A percentile compares a stretch with the other conserved stretches of the same genome.
Evolutionary conservation across 1,284 basidiomycete genomes (phyloP).

Genomic region (Trichosporon sp.): DNA sequence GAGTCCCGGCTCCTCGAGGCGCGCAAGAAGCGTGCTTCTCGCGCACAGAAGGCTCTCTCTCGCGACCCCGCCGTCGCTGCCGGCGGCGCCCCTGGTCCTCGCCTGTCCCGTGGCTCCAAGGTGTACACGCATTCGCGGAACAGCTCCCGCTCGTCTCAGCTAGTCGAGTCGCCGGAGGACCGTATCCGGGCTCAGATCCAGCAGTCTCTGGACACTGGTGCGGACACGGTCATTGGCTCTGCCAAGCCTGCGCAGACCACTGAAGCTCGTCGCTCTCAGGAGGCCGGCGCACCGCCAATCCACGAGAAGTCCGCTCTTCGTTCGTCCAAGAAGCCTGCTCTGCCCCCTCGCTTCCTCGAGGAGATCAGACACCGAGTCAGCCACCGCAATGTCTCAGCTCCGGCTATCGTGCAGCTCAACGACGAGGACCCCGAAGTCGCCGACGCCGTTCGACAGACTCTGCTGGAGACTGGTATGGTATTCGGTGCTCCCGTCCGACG

Average conservation of each 20-base stretch:
- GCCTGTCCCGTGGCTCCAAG: background rate
- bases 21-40: background rate
- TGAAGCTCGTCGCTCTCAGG: background rate
- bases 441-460: slow-evolving; percentile 12
- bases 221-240: slow-evolving; percentile 48
- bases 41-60: background rate
- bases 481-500: background rate
- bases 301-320: slow-evolving; percentile 41
- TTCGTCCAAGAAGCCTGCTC: slow-evolving; percentile 25
- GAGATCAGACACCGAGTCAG: slow-evolving; percentile 38
- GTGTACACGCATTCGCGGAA: background rate
- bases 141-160: background rate
- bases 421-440: slow-evolving; percentile 13
- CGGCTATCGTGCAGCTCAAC: slow-evolving; percentile 19
- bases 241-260: too few relatives aligned
- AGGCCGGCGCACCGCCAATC: slow-evolving; percentile 34
- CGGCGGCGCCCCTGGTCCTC: background rate
- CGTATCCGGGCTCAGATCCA: slow-evolving; percentile 76
- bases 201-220: slow-evolving; percentile 68
- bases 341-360: slow-evolving; percentile 44
- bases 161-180: slow-evolving; percentile 53
- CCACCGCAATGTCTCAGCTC: slow-evolving; percentile 31
- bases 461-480: background rate
- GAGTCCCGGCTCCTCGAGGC: slow-evolving; percentile 3
- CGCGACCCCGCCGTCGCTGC: background rate